Evolutionary conservation across 306 rosid species (phyloP), one percentile per base, ranked within the genome.

Genomic region (Crotalaria pallida): DNA sequence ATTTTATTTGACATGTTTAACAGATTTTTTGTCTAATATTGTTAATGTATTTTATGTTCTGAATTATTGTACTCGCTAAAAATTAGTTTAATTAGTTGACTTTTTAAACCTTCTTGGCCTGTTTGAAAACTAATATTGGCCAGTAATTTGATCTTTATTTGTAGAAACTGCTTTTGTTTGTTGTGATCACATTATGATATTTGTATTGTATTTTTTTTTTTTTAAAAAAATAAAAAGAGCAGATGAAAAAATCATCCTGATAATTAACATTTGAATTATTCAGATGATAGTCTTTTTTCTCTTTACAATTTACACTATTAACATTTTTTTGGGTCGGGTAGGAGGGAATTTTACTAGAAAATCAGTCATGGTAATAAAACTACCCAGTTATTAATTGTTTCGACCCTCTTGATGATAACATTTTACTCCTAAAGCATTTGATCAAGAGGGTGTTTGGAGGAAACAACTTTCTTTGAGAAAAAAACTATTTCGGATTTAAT

Each of bases 341-440:
- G 29, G 43, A 44, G 33, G 59, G 31, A 2, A 22, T 2, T 31
- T 69, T 51, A 33, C 45, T 52, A 7, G 31, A n/a, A 40, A 50
- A 69, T 15, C 49, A 31, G 18, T 52, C 52, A 22, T 10, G 65
- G 73, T 29, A 61, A 36, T 24, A 38, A 52, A 22, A 41, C 4
- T 55, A 19, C 7, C 7, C 53, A 47, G 17, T 48, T 45, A 62
- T 58, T 12, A 31, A 10, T 55, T 62, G 26, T 55, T 55, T 3
- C 5, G 76, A 51, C 15, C 12, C 16, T 10, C 56, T 66, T 43
- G 69, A 79, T 50, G 58, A 36, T 66, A 19, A 7, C 13, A 5
- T 21, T 43, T 67, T 41, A 59, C 34, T 51, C 50, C 66, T 16
- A 51, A 31, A 29, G 67, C 67, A 41, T 51, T 59, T 79, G 56